These are phyloP conservation scores for Rhizophagus sp. DNA, from an alignment of 192 early-diverging fungal genomes.

Conservation along the genomic window DNA sequence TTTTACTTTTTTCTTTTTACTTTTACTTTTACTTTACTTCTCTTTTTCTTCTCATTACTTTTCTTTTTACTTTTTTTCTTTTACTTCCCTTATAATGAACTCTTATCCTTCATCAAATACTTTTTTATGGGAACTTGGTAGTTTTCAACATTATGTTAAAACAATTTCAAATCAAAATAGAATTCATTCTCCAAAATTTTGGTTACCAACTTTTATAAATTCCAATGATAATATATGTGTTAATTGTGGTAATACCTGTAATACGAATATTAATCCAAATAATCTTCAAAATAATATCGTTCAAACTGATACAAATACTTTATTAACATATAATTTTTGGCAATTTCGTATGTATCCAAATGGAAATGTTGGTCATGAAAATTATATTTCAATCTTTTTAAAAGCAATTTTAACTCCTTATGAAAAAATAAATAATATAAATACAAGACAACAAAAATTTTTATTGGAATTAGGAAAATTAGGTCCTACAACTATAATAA, in stretches of 20 bases:
- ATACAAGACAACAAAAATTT: not conserved
- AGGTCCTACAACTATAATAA: not conserved
- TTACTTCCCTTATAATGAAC: not conserved
- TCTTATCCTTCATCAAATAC: not conserved
- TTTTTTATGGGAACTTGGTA: not conserved
- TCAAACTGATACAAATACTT: not conserved
- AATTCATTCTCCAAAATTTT: not conserved
- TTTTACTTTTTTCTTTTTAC: too few species aligned
- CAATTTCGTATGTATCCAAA: slow-evolving; percentile 14
- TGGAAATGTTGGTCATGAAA: not conserved
- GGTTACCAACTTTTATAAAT: not conserved
- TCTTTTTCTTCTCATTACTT: too few species aligned
- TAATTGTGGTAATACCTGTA: too few species aligned
- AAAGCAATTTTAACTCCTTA: not conserved
- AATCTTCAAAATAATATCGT: too few species aligned
- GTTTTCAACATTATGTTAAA: not conserved
- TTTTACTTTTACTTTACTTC: too few species aligned
- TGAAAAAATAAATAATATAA: slow-evolving; percentile 9
- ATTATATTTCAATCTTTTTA: not conserved
- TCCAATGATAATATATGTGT: too few species aligned
- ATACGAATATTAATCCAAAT: too few species aligned
- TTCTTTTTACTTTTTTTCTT: too few species aligned
- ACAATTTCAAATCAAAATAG: not conserved
- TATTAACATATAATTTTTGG: not conserved
- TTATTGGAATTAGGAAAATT: not conserved